A percentile compares a stretch with the other conserved stretches of the same genome.
These are phyloP conservation scores for Metschnikowia sp. DNA, from an alignment of 805 yeast species.

Conservation along the genomic window DNA sequence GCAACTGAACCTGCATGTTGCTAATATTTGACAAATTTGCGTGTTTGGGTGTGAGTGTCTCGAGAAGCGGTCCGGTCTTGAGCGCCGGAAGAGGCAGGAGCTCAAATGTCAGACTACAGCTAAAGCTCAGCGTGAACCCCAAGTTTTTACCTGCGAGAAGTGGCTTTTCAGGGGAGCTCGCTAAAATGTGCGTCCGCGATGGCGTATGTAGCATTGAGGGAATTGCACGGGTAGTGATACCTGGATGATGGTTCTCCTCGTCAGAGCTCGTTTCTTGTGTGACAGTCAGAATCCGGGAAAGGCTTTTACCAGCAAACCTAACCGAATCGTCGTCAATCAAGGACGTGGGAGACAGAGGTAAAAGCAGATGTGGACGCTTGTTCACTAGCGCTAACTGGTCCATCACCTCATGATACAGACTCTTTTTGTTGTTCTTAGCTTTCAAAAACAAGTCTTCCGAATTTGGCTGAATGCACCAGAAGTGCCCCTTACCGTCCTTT, in stretches of 20 bases:
- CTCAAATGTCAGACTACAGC: conserved; percentile 62
- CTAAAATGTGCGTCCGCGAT: conserved; percentile 13
- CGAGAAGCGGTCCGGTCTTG: conserved; percentile 64
- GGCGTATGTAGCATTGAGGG: conserved; percentile 14
- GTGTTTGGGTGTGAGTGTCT: conserved; percentile 55
- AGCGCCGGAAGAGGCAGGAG: conserved; percentile 55
- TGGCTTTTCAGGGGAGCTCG: conserved; percentile 40
- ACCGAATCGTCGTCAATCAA: conserved; percentile 11
- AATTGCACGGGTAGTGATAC: not conserved
- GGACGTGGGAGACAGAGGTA: conserved; percentile 17
- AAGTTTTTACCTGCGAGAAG: conserved; percentile 39
- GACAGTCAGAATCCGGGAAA: not conserved
- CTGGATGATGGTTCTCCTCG: not conserved
- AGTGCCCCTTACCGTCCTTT: conserved; percentile 86
- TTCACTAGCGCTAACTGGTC: conserved; percentile 30
- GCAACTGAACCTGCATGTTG: conserved; percentile 11
- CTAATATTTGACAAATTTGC: not conserved
- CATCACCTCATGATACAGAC: conserved; percentile 42
- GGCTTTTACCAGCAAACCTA: not conserved
- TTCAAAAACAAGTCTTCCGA: conserved; percentile 76
- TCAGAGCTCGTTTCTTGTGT: not conserved
- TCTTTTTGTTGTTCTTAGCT: conserved; percentile 49
- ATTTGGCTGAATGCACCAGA: conserved; percentile 88
- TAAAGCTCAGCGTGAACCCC: conserved; percentile 62
- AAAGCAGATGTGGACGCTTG: conserved; percentile 3